Evolutionary conservation across 1,139 yeast genomes (phyloP).

Genomic region (Pichia sp.): DNA sequence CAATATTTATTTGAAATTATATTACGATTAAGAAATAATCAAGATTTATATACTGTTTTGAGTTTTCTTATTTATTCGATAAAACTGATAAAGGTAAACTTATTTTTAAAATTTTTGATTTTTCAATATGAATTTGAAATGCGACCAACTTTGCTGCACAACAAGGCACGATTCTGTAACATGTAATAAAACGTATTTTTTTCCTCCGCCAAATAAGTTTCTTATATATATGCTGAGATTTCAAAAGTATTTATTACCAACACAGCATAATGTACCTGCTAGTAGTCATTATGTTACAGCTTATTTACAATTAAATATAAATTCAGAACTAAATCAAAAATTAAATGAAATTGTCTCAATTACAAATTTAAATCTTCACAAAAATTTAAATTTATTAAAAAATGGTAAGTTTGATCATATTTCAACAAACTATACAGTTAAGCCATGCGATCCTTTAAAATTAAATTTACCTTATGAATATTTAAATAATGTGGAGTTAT

Average conservation of each 20-base stretch:
- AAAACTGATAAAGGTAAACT: too few relatives aligned
- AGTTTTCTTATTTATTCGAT: too few relatives aligned
- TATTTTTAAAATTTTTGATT: too few relatives aligned
- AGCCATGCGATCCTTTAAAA: constrained; percentile 5
- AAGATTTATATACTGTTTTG: too few relatives aligned
- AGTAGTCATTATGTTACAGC: constrained; percentile 4
- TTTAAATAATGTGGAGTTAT: constrained; percentile 7
- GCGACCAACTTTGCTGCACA: too few relatives aligned
- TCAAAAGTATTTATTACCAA: constrained; percentile 11
- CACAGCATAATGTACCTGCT: constrained; percentile 1
- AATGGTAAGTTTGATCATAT: constrained; percentile 11
- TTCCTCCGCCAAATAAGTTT: too few relatives aligned
- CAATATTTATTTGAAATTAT: too few relatives aligned
- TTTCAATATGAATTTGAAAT: too few relatives aligned
- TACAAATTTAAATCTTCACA: constrained; percentile 2
- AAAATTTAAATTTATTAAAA: neutral
- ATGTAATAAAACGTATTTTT: too few relatives aligned
- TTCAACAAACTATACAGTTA: neutral
- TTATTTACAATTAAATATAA: constrained; percentile 2
- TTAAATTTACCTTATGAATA: constrained; percentile 22
- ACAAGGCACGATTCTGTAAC: too few relatives aligned
- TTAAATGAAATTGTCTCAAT: constrained; percentile 6
- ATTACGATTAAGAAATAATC: too few relatives aligned
- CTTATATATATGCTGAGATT: neutral
- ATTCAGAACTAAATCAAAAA: neutral